Base-by-base conservation (phyloP, 2,329 filamentous ascomycete genomes). In the Penicillium polonicum region DNA sequence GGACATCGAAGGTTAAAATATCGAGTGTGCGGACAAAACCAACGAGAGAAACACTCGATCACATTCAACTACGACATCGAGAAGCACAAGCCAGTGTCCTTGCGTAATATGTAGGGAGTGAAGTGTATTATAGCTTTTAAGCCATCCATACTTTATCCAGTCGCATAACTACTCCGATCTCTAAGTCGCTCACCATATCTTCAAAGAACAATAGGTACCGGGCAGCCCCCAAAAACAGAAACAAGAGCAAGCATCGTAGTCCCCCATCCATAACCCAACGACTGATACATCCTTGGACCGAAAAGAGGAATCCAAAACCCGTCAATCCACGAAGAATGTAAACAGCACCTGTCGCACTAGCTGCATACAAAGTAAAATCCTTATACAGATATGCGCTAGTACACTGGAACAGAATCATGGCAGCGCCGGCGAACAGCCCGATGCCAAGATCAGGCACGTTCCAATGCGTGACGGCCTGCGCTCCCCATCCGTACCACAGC, bases 401-500 rank as follows among this genome's bases (percentile, higher is more conserved):
- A 46, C 65, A 69, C 51, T 75, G 72, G 31, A 72, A 72, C 1
- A 65, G 62, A 33, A 71, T 67, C 41, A 75, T 74, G 1, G 69
- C 62, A 65, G 79, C 78, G 1, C 71, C 73, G 5, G 77, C 76
- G 51, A 83, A 77, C 1, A 83, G 62, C 0, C 67, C 72, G 0
- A 78, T 77, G 0, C 81, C 79, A 27, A 82, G 74, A 48, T 82
- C 77, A 4, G 81, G 79, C 54, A 80, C 68, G 41, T 82, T 79
- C 75, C 81, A 82, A 56, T 82, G 79, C 0, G 74, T 61, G 13
- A 71, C 63, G 2, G 70, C 69, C 39, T 82, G 72, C 0, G 80
- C 78, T 3, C 72, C 70, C 80, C 81, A 84, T 6, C 81, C 82
- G 60, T 83, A 85, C 63, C 78, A 73, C 58, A 82, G 80, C 8